These are phyloP conservation scores for Fusarium scirpi DNA, from an alignment of 2,329 filamentous ascomycete genomes.

Conservation along the genomic window DNA sequence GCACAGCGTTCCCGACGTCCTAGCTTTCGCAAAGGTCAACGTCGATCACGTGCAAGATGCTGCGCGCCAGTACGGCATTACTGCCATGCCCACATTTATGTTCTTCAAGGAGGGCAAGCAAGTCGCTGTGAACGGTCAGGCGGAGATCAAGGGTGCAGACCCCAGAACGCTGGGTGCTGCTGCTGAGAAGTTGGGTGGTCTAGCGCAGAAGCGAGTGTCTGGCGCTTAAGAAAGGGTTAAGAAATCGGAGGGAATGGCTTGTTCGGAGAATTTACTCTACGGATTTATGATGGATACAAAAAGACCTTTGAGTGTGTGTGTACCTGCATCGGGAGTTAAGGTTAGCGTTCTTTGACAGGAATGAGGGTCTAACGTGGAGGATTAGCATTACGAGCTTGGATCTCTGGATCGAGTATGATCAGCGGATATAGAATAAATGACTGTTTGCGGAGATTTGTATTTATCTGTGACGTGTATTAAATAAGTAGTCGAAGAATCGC, in stretches of 20 bases:
- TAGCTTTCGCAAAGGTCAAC: slow-evolving; percentile 90
- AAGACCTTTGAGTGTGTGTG: neutral
- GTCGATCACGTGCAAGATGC: slow-evolving; percentile 85
- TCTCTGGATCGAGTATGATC: neutral
- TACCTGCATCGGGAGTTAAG: neutral
- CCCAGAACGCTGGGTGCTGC: slow-evolving; percentile 49
- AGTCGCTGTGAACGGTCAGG: slow-evolving; percentile 48
- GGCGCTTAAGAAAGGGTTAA: slow-evolving; percentile 5
- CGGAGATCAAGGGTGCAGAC: slow-evolving; percentile 53
- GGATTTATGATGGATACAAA: neutral
- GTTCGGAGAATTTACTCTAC: neutral
- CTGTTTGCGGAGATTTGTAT: neutral
- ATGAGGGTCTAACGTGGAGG: neutral
- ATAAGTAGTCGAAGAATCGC: neutral
- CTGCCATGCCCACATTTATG: slow-evolving; percentile 94
- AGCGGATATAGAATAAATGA: neutral
- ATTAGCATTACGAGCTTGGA: neutral
- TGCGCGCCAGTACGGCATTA: slow-evolving; percentile 79
- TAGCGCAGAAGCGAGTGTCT: slow-evolving; percentile 51
- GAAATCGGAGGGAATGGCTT: neutral
- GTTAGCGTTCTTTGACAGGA: neutral
- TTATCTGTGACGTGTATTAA: neutral
- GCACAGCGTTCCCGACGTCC: slow-evolving; percentile 57
- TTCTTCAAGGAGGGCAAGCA: slow-evolving; percentile 76
- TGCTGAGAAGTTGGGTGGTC: slow-evolving; percentile 53